phyloP scores from a whole-genome alignment of 2,329 filamentous ascomycete genomes.

The Cercospora canescens region DNA sequence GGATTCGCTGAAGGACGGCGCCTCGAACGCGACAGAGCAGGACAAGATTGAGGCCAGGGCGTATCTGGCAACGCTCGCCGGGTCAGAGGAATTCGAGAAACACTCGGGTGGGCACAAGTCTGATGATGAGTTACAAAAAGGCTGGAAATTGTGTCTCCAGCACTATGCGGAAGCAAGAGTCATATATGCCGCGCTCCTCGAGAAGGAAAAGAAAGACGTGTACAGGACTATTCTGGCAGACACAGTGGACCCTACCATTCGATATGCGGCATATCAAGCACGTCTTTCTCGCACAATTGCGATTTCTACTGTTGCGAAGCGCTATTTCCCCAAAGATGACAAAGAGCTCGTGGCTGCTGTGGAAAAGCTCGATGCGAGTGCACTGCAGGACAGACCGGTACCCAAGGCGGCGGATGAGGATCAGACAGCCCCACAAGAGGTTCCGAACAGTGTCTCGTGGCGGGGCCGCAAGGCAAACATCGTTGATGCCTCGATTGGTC shows the following conservation, averaged over 20 bases:
- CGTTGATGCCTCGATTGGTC: slow-evolving; percentile 88
- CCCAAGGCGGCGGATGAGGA: slow-evolving; percentile 30
- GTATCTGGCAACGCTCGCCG: slow-evolving; percentile 75
- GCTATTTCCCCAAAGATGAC: slow-evolving; percentile 71
- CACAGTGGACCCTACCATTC: slow-evolving; percentile 88
- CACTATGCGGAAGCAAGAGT: slow-evolving; percentile 76
- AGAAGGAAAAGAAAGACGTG: slow-evolving; percentile 68
- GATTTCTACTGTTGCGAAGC: slow-evolving; percentile 74
- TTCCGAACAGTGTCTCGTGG: slow-evolving; percentile 80
- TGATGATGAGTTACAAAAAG: slow-evolving; percentile 41
- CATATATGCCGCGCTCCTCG: slow-evolving; percentile 76
- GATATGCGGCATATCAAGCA: slow-evolving; percentile 91
- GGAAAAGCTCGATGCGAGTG: slow-evolving; percentile 67
- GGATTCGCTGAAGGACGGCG: slow-evolving; percentile 61
- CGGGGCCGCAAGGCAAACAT: slow-evolving; percentile 81
- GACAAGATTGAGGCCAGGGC: slow-evolving; percentile 84
- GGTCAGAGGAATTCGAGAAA: slow-evolving; percentile 82
- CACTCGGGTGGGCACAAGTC: slow-evolving; percentile 53
- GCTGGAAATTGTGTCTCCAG: slow-evolving; percentile 76
- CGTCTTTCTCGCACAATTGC: slow-evolving; percentile 83
- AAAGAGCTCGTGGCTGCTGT: slow-evolving; percentile 64
- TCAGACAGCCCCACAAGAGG: slow-evolving; percentile 38
- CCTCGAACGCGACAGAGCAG: slow-evolving; percentile 65
- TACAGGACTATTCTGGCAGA: slow-evolving; percentile 84
- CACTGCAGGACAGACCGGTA: slow-evolving; percentile 58